A percentile compares a stretch with the other conserved stretches of the same genome.
Evolutionary conservation across 2,329 filamentous ascomycete species (phyloP).

Genomic region (Scytalidium sp.): DNA sequence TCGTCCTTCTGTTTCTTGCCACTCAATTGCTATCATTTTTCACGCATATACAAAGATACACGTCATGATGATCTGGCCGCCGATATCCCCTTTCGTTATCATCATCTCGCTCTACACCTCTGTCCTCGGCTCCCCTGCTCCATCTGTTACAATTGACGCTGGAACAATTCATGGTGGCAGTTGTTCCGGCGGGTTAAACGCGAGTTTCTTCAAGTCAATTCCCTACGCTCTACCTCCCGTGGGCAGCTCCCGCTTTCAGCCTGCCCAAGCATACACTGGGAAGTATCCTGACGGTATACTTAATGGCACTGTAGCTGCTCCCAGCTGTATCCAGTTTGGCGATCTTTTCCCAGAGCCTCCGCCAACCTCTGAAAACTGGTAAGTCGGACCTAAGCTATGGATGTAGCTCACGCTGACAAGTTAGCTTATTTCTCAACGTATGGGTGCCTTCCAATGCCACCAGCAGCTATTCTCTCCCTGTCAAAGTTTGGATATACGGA

Average conservation of each 20-base stretch:
- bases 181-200: not conserved
- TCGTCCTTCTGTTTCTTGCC: no score
- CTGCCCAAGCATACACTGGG: not conserved
- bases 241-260: not conserved
- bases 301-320: not conserved
- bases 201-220: not conserved
- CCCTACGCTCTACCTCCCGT: not conserved
- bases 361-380: slow-evolving; percentile 7
- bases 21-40: no score
- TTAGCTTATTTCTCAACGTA: not conserved
- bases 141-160: not conserved
- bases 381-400: not conserved
- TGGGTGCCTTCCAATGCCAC: not conserved
- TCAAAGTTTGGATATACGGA: not conserved
- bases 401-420: not conserved
- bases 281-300: not conserved
- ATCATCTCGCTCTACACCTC: not conserved
- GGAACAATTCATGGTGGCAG: not conserved
- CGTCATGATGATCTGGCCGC: no score
- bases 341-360: not conserved
- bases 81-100: not conserved
- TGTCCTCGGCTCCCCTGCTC: not conserved
- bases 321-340: not conserved
- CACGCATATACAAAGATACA: no score
- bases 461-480: not conserved